Evolutionary conservation across 352 stramenopile genomes (phyloP), one percentile per base, ranked within the genome.

Genomic region (Phytophthora tubulina): DNA sequence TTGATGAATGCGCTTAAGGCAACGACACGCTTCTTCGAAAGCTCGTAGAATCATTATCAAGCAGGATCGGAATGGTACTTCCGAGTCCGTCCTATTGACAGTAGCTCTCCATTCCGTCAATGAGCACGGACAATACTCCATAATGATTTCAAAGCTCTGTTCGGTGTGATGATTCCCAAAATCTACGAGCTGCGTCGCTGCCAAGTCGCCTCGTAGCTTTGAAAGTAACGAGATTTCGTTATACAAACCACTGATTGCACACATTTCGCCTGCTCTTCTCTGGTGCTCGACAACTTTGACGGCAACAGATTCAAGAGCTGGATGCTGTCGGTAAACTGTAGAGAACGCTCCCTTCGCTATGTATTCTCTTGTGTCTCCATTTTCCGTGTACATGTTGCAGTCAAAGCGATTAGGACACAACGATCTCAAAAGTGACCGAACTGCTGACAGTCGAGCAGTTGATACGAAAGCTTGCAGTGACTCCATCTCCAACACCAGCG

Each of bases 211-310:
- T 42, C 75, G 72, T 0, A 93, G 70, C 14, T 70, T 74, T 27
- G 81, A 75, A 6, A 93, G 75, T 21, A 90, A 81, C 0, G 55
- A 51, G 7, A 93, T 60, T 69, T 93, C 85, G 56, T 86, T 84
- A 53, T 81, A 91, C 4, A 90, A 13, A 6, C 83, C 70, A 6
- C 56, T 76, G 1, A 87, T 45, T 13, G 86, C 65, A 15, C 76
- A 90, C 31, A 81, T 42, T 6, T 89, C 78, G 0, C 82, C 82
- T 6, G 70, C 59, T 50, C 72, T 71, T 32, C 70, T 73, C 57
- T 90, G 81, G 46, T 86, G 76, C 1, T 72, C 72, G 8, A 88
- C 70, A n/a, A 80, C 67, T 67, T 93, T 91, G 38, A 91, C 72
- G 27, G 81, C 82, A 3, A 91, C 66, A 39, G 33, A 27, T 51